Evolutionary conservation across 306 rosid species (phyloP).

Genomic region (Glycyrrhiza uralensis): DNA sequence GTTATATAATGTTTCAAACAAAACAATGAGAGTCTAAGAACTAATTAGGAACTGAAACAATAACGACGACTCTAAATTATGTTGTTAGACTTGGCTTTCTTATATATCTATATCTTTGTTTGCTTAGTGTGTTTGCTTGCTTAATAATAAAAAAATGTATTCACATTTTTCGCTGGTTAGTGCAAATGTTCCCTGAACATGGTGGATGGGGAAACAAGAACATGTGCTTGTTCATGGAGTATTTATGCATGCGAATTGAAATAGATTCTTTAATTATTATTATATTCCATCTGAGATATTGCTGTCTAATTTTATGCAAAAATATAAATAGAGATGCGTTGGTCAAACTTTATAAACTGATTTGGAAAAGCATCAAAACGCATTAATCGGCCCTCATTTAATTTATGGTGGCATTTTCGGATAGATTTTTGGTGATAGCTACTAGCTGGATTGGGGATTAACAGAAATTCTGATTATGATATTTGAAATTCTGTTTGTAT

Average conservation of each 20-base stretch:
- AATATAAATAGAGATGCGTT: not conserved
- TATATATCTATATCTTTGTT: conserved; percentile 31
- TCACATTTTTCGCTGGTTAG: too few relatives aligned
- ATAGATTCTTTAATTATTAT: conserved; percentile 22
- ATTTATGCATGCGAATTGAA: conserved; percentile 49
- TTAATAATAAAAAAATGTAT: too few relatives aligned
- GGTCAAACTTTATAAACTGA: conserved; percentile 5
- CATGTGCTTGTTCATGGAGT: conserved; percentile 71
- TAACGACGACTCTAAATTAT: conserved; percentile 34
- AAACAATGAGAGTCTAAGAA: conserved; percentile 31
- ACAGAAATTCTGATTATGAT: not conserved
- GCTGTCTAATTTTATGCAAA: conserved; percentile 22
- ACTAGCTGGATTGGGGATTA: not conserved
- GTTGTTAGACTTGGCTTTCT: conserved; percentile 34
- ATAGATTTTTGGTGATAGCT: conserved; percentile 13
- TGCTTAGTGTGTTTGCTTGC: conserved; percentile 29
- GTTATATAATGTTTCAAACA: conserved; percentile 28
- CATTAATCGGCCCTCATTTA: conserved; percentile 19
- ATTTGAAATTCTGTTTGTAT: not conserved
- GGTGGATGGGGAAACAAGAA: conserved; percentile 55
- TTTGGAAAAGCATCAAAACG: not conserved
- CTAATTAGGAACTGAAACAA: conserved; percentile 37
- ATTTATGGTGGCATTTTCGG: conserved; percentile 1
- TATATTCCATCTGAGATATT: conserved; percentile 27
- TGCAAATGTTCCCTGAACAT: conserved; percentile 43